Base-by-base conservation (phyloP, 2,329 filamentous ascomycete genomes). In the Nemania serpens region DNA sequence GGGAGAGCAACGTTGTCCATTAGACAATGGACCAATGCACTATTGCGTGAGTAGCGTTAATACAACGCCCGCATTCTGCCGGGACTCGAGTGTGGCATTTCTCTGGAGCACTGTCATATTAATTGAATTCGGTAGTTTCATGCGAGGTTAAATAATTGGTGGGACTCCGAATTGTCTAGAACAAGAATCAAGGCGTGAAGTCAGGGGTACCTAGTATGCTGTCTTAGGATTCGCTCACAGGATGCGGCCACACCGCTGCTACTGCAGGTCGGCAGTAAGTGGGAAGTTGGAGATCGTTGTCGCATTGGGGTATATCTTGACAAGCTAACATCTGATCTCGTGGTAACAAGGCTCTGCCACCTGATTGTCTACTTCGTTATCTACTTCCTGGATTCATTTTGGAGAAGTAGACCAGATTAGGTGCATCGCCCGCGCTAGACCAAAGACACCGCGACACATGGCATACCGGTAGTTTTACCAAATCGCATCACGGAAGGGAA, bases 231-330 rank as follows among this genome's bases (percentile, higher is more conserved):
- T 53, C 25, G 58, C 48, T 39, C 42, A 48, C 37, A 37, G 39
- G 54, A 53, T 45, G 36, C 33, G 48, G 39, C n/a, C n/a, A n/a
- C n/a, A n/a, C n/a, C n/a, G 43, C 58, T 62, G 22, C 45, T 50
- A 42, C n/a, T n/a, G n/a, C n/a, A 43, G 42, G 47, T 46, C 58
- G 7, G 25, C 59, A 37, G 37, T 37, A 20, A 36, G 52, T 55
- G 52, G 51, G 56, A 46, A 20, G 43, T 29, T 46, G 20, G 43
- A 15, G 43, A 20, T 25, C 7, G 18, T 25, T n/a, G 15, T 39
- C 29, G 43, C 42, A 33, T 59, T 61, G 57, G 57, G 58, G 58
- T 63, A 58, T 41, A 2, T 36, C n/a, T 53, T n/a, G 48, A 48
- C 22, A 25, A 12, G 47, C 22, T 20, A 48, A 15, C 25, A 46